These are phyloP conservation scores for Epichloe gansuensis DNA, from an alignment of 2,329 filamentous ascomycete species.

Conservation along the genomic window DNA sequence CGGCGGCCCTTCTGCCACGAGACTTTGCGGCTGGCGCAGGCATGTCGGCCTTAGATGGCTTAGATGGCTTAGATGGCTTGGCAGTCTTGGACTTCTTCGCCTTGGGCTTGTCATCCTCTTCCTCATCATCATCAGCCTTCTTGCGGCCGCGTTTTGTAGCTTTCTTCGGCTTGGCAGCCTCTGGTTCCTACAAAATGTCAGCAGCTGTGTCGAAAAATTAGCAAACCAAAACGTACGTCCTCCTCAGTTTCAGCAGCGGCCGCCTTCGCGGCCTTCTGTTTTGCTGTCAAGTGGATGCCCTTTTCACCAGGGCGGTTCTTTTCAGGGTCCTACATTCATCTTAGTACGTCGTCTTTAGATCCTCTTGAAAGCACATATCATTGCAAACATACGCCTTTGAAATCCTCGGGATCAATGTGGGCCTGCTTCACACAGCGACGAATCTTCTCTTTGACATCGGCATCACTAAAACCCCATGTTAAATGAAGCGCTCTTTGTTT, in stretches of 20 bases:
- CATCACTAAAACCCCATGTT: slow-evolving; percentile 26
- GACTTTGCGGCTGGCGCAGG: not conserved
- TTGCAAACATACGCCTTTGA: slow-evolving; percentile 62
- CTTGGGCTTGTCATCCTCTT: slow-evolving; percentile 22
- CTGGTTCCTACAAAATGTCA: slow-evolving; percentile 5
- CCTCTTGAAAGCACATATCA: not conserved
- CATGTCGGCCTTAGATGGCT: slow-evolving; percentile 13
- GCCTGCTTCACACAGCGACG: slow-evolving; percentile 59
- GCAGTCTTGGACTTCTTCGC: slow-evolving; percentile 24
- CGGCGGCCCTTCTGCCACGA: slow-evolving; percentile 1
- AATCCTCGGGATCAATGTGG: slow-evolving; percentile 75
- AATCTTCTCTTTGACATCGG: slow-evolving; percentile 62
- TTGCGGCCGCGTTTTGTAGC: slow-evolving; percentile 24
- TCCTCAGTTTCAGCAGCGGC: slow-evolving; percentile 16
- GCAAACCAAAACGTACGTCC: slow-evolving; percentile 8
- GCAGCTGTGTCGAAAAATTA: not conserved
- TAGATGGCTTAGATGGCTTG: slow-evolving; percentile 9
- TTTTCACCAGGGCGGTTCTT: slow-evolving; percentile 56
- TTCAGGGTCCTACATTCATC: slow-evolving; percentile 51
- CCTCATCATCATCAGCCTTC: slow-evolving; percentile 19
- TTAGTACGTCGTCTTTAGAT: not conserved
- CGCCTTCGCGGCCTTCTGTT: slow-evolving; percentile 23
- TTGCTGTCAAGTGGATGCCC: slow-evolving; percentile 43
- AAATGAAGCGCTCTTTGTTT: not conserved
- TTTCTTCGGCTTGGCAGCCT: slow-evolving; percentile 17